A percentile compares a stretch with the other conserved stretches of the same genome.
These are phyloP conservation scores for Scheffersomyces cryptocercus DNA, from an alignment of 1,139 yeast genomes.

Conservation along the genomic window DNA sequence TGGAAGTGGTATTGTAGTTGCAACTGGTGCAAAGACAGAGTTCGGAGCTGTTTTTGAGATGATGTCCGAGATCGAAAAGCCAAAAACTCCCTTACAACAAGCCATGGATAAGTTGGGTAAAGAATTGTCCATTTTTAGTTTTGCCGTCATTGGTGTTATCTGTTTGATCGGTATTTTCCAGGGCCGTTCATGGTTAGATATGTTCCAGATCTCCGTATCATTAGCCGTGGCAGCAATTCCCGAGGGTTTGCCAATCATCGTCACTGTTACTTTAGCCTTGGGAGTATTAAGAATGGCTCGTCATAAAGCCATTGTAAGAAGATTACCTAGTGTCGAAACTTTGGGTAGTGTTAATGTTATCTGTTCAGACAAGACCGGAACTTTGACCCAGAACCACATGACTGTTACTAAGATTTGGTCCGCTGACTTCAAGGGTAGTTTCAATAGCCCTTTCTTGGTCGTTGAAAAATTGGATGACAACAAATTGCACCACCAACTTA, in stretches of 20 bases:
- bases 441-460: constrained; percentile 45
- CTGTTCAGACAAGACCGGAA: constrained; percentile 95
- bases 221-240: constrained; percentile 98
- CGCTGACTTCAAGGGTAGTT: constrained; percentile 62
- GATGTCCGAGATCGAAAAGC: constrained; percentile 93
- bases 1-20: constrained; percentile 90
- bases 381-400: constrained; percentile 92
- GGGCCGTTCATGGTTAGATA: constrained; percentile 92
- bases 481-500: constrained; percentile 44
- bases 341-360: constrained; percentile 93
- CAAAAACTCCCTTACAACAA: constrained; percentile 91
- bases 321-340: constrained; percentile 94
- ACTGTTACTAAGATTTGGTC: constrained; percentile 88
- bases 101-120: constrained; percentile 95
- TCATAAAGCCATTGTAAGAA: constrained; percentile 86
- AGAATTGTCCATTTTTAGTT: constrained; percentile 80
- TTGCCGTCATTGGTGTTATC: constrained; percentile 81
- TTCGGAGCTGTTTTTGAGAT: constrained; percentile 86
- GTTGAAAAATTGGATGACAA: constrained; percentile 47
- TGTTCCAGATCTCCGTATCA: constrained; percentile 96
- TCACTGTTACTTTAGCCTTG: constrained; percentile 90
- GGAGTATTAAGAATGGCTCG: constrained; percentile 96
- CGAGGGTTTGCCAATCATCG: constrained; percentile 95
- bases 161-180: constrained; percentile 84
- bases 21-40: constrained; percentile 84